Evolutionary conservation across 2,329 filamentous ascomycete genomes (phyloP), one percentile per base, ranked within the genome.

Genomic region (Dothiorella sarmentorum): DNA sequence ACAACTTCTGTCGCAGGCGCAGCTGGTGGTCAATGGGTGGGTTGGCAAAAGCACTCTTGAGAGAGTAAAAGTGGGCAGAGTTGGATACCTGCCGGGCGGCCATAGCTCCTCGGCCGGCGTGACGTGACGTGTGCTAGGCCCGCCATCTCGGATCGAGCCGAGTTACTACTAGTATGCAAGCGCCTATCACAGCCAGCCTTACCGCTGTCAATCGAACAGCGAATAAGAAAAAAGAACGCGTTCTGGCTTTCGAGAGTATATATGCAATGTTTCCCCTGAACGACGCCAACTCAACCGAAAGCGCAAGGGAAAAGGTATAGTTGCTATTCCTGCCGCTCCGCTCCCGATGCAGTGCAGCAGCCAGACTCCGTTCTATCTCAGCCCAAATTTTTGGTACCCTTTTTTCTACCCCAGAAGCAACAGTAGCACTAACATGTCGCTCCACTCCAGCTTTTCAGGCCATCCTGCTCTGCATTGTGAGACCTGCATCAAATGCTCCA

Each of bases 51-150:
- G 49, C n/a, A n/a, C 40, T 35, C 40, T 40, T 20, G 24, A n/a
- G 35, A 2, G 31, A 26, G 44, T 49, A 56, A 57, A 49, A 58
- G 42, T 38, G 31, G 55, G 55, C 40, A 56, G 27, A 58, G 55
- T 47, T 49, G 55, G 53, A 44, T 38, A 27, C 31, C 18, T 55
- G 51, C 42, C 44, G 45, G 56, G 44, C 37, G 56, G 56, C 56
- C 56, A 58, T 58, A 58, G 56, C 56, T 58, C 45, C 56, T 52
- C 15, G 56, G 44, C 43, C 56, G 20, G 40, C 33, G 22, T 27
- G 29, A 29, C 43, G 38, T 44, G 35, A 55, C 51, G 52, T 43
- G 52, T 44, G 49, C 47, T 13, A 53, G 35, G 33, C 35, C 33
- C 49, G 43, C 43, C 35, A 24, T 53, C 35, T 42, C 35, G 49